phyloP scores from a whole-genome alignment of 257 asterid genomes.

The Solanum arcanum region DNA sequence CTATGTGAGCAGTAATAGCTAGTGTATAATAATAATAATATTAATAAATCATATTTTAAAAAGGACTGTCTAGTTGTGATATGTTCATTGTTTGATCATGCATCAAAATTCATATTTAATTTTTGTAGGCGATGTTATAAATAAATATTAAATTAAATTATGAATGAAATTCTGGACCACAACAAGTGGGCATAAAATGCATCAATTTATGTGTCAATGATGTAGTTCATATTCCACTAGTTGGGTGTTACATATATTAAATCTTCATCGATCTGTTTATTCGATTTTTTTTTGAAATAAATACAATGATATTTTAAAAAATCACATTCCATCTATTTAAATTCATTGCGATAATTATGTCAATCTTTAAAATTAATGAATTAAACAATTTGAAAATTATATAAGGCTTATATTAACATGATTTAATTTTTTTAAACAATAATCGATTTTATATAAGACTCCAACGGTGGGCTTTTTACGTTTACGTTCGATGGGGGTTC shows the following conservation, averaged over 20 bases:
- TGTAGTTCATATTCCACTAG: neutral
- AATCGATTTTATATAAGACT: neutral
- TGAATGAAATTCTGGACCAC: neutral
- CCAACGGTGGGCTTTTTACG: neutral
- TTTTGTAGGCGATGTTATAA: neutral
- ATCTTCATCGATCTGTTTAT: too few species aligned
- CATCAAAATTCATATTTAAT: neutral
- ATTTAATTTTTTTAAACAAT: too few species aligned
- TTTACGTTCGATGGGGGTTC: neutral
- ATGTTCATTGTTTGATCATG: neutral
- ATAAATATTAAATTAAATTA: too few species aligned
- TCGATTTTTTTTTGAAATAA: rapidly evolving
- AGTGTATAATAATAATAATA: too few species aligned
- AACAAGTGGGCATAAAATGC: neutral
- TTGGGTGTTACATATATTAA: neutral
- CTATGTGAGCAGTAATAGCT: neutral
- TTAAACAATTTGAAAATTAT: too few species aligned
- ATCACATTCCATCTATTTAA: too few species aligned
- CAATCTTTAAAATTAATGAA: too few species aligned
- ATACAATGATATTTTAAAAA: too few species aligned
- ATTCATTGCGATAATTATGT: too few species aligned
- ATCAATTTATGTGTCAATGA: neutral
- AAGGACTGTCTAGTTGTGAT: neutral
- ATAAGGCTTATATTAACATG: too few species aligned
- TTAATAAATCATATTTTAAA: neutral